Conservation (phyloP, 257 asterid genomes). For the Ilex aquifolium region DNA sequence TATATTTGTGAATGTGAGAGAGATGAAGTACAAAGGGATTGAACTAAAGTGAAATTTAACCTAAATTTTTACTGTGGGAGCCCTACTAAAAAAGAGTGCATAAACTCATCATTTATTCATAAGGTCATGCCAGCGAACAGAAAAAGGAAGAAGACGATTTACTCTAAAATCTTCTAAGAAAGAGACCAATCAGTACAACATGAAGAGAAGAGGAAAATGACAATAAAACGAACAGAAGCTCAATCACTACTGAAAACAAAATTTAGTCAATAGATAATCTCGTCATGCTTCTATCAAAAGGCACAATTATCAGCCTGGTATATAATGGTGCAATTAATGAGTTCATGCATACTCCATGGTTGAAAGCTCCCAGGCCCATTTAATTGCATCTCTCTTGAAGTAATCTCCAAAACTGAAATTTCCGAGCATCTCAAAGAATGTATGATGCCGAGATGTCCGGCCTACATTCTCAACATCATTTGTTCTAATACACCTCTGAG, state of each 20-base stretch:
- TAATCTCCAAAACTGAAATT: constrained; percentile 97
- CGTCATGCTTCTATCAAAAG: constrained; percentile 1
- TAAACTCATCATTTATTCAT: no score
- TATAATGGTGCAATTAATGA: background rate
- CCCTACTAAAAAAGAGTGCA: no score
- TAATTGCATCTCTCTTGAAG: constrained; percentile 83
- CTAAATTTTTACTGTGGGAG: no score
- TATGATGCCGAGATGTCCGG: constrained; percentile 84
- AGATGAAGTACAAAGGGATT: no score
- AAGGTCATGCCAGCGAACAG: no score
- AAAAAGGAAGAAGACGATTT: no score
- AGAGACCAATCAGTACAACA: no score
- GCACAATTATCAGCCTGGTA: constrained; percentile 1
- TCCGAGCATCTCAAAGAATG: constrained; percentile 99
- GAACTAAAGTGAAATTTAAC: no score
- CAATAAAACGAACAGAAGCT: no score
- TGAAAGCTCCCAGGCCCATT: constrained; percentile 98
- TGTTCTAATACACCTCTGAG: constrained; percentile 91
- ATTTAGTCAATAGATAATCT: background rate
- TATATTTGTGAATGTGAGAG: no score
- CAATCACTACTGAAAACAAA: no score
- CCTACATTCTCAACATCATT: constrained; percentile 94
- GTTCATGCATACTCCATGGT: constrained; percentile 55
- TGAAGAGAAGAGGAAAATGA: background rate
- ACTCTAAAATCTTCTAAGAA: no score